Conservation (phyloP, 768 basidiomycete species). For the Goffeauzyma gilvescens region DNA sequence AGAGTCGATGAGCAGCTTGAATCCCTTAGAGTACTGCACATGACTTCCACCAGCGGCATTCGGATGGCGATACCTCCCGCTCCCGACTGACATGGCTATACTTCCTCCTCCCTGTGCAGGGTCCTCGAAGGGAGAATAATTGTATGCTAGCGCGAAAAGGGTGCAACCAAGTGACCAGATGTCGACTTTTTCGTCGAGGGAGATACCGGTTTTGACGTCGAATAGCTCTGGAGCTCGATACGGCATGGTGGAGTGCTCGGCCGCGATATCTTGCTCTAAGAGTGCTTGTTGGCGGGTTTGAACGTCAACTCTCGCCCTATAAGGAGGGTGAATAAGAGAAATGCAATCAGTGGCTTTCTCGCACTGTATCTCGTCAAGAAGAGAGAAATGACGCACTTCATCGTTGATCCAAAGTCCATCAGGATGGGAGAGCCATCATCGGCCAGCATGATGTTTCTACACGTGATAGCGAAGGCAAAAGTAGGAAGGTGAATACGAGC, state of each 20-base stretch:
- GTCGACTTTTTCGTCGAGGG: conserved; percentile 82
- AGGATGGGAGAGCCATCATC: conserved; percentile 78
- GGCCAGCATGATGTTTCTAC: conserved; percentile 86
- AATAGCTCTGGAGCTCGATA: conserved; percentile 95
- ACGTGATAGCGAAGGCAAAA: not conserved
- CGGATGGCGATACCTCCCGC: conserved; percentile 81
- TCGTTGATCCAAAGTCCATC: conserved; percentile 93
- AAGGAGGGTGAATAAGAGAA: conserved; percentile 1
- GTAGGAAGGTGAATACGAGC: not conserved
- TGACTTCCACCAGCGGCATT: too few species aligned
- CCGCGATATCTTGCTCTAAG: conserved; percentile 83
- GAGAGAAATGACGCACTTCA: conserved; percentile 36
- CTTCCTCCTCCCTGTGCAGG: conserved; percentile 85
- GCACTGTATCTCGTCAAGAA: not conserved
- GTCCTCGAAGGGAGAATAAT: conserved; percentile 90
- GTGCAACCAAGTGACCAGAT: conserved; percentile 97
- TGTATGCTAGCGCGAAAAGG: conserved; percentile 81
- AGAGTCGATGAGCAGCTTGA: conserved; percentile 55
- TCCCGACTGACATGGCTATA: conserved; percentile 91
- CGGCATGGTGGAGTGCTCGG: conserved; percentile 96
- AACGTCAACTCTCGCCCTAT: conserved; percentile 53
- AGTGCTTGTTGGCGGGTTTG: conserved; percentile 71
- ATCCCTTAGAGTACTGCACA: conserved; percentile 71
- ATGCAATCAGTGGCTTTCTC: not conserved
- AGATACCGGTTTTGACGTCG: conserved; percentile 79